These are phyloP conservation scores for Kuraishia ogatae DNA, from an alignment of 805 yeast species.

Conservation along the genomic window DNA sequence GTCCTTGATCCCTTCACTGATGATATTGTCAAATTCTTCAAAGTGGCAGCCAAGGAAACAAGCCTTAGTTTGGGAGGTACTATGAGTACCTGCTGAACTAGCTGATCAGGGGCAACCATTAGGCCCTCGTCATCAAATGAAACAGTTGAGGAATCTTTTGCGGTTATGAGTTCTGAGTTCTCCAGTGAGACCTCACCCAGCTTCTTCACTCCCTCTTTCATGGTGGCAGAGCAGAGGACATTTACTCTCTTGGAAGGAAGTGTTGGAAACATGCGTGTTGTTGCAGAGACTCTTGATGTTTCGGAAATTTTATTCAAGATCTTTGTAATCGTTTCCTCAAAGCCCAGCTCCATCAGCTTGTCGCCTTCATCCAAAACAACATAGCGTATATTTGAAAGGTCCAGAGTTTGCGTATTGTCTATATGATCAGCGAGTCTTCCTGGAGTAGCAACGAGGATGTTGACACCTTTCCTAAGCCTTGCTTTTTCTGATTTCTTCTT, in stretches of 20 bases:
- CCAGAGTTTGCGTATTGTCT: slow-evolving; percentile 75
- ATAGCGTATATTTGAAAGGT: slow-evolving; percentile 69
- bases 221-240: slow-evolving; percentile 90
- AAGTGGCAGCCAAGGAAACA: slow-evolving; percentile 65
- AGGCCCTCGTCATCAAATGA: slow-evolving; percentile 15
- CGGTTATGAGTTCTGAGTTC: slow-evolving; percentile 62
- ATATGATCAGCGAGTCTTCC: slow-evolving; percentile 94
- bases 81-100: slow-evolving; percentile 68
- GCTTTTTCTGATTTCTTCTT: slow-evolving; percentile 97
- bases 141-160: slow-evolving; percentile 20
- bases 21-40: slow-evolving; percentile 39
- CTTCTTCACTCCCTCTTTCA: slow-evolving; percentile 70
- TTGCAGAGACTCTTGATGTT: slow-evolving; percentile 26
- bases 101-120: slow-evolving; percentile 77
- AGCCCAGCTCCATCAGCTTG: slow-evolving; percentile 89
- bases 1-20: slow-evolving; percentile 36
- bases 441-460: slow-evolving; percentile 94
- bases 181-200: slow-evolving; percentile 72
- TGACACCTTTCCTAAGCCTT: slow-evolving; percentile 89
- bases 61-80: slow-evolving; percentile 90
- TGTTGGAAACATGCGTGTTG: slow-evolving; percentile 33
- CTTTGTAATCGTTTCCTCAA: slow-evolving; percentile 83
- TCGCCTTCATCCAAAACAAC: slow-evolving; percentile 97
- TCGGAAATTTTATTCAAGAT: slow-evolving; percentile 55
- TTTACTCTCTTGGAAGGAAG: slow-evolving; percentile 69